A percentile compares a stretch with the other conserved stretches of the same genome.
These are phyloP conservation scores for Penicillium verhagenii DNA, from an alignment of 495 filamentous ascomycete genomes.

Conservation along the genomic window DNA sequence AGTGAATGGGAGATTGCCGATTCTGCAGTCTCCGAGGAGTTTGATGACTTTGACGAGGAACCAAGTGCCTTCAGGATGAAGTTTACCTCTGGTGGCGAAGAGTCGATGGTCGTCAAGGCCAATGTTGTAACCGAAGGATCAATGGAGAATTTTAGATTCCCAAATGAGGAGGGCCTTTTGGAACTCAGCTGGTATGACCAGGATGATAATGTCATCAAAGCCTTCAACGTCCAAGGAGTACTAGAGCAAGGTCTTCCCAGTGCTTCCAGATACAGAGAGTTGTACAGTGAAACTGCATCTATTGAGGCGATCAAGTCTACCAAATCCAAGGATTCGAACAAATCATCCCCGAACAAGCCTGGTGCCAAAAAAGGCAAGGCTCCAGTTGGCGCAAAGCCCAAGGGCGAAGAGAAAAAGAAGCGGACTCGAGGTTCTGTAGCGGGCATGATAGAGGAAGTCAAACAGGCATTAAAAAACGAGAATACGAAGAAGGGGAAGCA, in stretches of 20 bases:
- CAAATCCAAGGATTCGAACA: not conserved
- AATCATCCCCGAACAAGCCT: not conserved
- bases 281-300: not conserved
- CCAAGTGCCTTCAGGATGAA: not conserved
- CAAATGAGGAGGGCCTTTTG: not conserved
- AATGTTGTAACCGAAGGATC: not conserved
- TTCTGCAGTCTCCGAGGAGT: no score
- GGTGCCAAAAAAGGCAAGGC: not conserved
- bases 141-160: not conserved
- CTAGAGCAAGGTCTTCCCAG: not conserved
- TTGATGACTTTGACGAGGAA: no score
- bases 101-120: not conserved
- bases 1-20: no score
- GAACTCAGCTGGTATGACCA: not conserved
- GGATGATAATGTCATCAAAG: not conserved
- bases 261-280: no score
- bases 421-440: not conserved
- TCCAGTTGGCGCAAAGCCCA: not conserved
- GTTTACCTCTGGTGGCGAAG: not conserved
- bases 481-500: not conserved
- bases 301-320: not conserved
- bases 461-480: not conserved
- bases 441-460: not conserved
- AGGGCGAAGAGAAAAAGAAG: not conserved
- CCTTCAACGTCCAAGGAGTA: not conserved